Evolutionary conservation across 2,329 filamentous ascomycete species (phyloP), one percentile per base, ranked within the genome.

Genomic region (Microsporum audouinii): DNA sequence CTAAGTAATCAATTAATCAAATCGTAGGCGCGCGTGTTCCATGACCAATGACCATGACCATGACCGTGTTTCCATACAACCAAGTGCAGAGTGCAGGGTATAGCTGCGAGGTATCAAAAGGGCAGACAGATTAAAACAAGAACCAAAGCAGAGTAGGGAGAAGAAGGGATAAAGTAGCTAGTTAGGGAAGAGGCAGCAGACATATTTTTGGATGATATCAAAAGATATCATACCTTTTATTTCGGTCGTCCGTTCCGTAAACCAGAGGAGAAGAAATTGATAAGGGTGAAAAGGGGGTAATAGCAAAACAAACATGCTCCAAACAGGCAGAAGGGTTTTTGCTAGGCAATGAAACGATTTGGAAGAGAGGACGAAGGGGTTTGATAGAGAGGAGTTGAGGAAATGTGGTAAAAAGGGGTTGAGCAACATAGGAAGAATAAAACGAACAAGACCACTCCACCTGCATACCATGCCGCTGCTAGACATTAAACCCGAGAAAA

Each of bases 381-480:
- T 14, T 23, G n/a, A 39, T 47, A 36, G 27, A 36, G 23, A 33
- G n/a, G 34, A 27, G 39, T 38, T 2, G 36, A 17, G 23, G 36
- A 39, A 17, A 57, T n/a, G n/a, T 23, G 17, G 17, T 23, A 23
- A 23, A 23, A 23, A 23, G 17, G 17, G 17, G 17, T 23, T 23
- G 17, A 23, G 17, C 17, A 23, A 23, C 17, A 23, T 23, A 14
- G 29, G 8, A 55, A 55, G 7, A 27, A 27, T 38, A 23, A 39
- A 57, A 23, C 10, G n/a, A 57, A 58, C 6, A 58, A 45, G 43
- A 58, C 29, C 34, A 58, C 34, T 34, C 57, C 57, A 57, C 57
- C 57, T 47, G 39, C 38, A 47, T 47, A 58, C 57, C 57, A 58
- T 58, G 57, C 57, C 29, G 57, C 57, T 45, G 38, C 57, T 38